Evolutionary conservation across 805 yeast species (phyloP).

Genomic region (Kazachstania viticola): DNA sequence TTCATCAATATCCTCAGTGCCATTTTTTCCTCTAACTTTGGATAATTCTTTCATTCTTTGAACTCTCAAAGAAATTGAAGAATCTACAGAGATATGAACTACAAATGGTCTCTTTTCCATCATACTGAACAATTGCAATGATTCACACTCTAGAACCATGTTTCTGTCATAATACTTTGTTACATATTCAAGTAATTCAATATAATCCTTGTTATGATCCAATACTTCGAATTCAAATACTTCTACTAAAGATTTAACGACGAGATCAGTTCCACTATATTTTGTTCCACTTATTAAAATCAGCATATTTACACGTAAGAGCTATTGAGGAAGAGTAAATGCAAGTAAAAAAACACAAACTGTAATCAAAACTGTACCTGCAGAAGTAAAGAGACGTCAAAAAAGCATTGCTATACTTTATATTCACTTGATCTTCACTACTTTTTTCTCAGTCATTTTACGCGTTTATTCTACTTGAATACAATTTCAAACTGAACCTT

Average conservation of each 20-base stretch:
- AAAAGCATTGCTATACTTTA: no score
- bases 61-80: constrained; percentile 46
- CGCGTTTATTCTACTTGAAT: no score
- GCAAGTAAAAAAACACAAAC: no score
- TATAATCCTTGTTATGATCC: constrained; percentile 12
- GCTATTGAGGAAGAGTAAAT: no score
- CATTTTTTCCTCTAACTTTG: neutral
- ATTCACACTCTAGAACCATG: constrained; percentile 43
- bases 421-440: no score
- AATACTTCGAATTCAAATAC: constrained; percentile 11
- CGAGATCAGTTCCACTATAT: constrained; percentile 15
- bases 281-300: constrained; percentile 22
- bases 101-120: constrained; percentile 70
- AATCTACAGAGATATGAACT: constrained; percentile 66
- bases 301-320: no score
- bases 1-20: constrained; percentile 19
- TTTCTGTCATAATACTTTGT: constrained; percentile 56
- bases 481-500: no score
- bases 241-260: constrained; percentile 8
- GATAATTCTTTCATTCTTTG: constrained; percentile 11
- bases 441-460: no score
- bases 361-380: no score
- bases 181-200: constrained; percentile 42
- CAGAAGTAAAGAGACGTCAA: no score
- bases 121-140: constrained; percentile 32